A percentile compares a stretch with the other conserved stretches of the same genome.
Evolutionary conservation across 352 stramenopile genomes (phyloP).

Genomic region (Pythium coloratum): DNA sequence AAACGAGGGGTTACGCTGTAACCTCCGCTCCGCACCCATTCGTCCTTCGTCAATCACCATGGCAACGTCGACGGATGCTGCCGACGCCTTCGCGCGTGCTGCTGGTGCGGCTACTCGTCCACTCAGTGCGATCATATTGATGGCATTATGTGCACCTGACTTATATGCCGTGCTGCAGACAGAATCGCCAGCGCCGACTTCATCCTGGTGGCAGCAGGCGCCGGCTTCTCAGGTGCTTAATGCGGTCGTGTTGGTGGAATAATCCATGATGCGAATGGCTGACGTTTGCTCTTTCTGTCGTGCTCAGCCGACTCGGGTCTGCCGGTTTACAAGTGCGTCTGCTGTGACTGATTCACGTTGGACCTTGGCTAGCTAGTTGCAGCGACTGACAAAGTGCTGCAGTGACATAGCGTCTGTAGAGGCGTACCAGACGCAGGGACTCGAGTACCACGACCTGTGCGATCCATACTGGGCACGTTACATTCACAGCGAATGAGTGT

Average conservation of each 20-base stretch:
- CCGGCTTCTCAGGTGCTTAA: conserved; percentile 79
- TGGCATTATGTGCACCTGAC: not conserved
- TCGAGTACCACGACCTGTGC: conserved; percentile 91
- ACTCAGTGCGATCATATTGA: not conserved
- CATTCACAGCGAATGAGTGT: not conserved
- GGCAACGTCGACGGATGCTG: conserved; percentile 2
- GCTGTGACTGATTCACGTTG: not conserved
- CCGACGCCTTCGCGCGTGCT: conserved; percentile 2
- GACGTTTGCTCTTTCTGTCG: not conserved
- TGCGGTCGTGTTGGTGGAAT: not conserved
- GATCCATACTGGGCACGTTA: conserved; percentile 68
- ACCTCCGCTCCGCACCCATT: not conserved
- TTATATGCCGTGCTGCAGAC: conserved; percentile 30
- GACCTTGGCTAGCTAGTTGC: not conserved
- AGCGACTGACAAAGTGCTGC: not conserved
- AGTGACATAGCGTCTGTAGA: conserved; percentile 86
- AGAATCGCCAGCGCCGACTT: conserved; percentile 79
- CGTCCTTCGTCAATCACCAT: conserved; percentile 3
- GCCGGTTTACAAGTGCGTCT: conserved; percentile 81
- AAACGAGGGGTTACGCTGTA: not conserved
- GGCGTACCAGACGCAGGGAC: conserved; percentile 71
- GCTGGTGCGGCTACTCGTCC: conserved; percentile 10
- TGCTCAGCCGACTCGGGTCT: conserved; percentile 76
- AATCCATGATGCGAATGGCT: not conserved
- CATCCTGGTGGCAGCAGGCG: conserved; percentile 84